Percentiles rank a stretch among this genome's conserved stretches.
Conservation (phyloP, 2,329 filamentous ascomycete species). For the Zymoseptoria passerinii region DNA sequence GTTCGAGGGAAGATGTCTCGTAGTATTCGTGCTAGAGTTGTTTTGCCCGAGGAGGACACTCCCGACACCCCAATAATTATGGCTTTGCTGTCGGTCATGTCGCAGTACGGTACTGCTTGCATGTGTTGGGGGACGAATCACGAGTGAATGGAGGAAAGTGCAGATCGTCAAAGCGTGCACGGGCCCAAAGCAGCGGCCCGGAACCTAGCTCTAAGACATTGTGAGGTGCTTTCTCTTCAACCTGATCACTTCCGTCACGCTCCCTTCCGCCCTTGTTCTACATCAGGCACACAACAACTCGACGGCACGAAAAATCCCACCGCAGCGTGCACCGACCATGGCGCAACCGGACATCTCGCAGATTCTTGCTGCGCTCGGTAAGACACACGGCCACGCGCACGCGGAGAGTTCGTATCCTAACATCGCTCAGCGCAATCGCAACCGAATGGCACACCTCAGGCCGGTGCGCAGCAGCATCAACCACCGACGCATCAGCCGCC, state of each 20-base stretch:
- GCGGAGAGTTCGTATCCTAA: slow-evolving; percentile 5
- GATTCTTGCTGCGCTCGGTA: slow-evolving; percentile 46
- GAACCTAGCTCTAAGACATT: background rate
- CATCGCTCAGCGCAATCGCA: slow-evolving; percentile 39
- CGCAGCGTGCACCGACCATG: slow-evolving; percentile 28
- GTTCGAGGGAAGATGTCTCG: slow-evolving; percentile 65
- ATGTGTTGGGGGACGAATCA: background rate
- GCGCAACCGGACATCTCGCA: slow-evolving; percentile 43
- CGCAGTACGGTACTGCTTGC: background rate
- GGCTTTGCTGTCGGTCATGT: slow-evolving; percentile 22
- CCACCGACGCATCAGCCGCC: slow-evolving; percentile 29
- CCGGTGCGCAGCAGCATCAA: slow-evolving; percentile 41
- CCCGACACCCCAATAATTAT: slow-evolving; percentile 77
- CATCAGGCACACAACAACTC: slow-evolving; percentile 1
- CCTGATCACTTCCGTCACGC: background rate
- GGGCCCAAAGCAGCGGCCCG: background rate
- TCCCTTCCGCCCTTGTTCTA: background rate
- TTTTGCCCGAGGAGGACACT: slow-evolving; percentile 89
- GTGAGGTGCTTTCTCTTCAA: slow-evolving; percentile 2
- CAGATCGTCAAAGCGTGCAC: background rate
- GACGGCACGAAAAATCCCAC: background rate
- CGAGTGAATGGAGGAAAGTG: background rate
- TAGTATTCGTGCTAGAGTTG: slow-evolving; percentile 77
- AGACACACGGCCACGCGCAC: slow-evolving; percentile 8
- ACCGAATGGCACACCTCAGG: slow-evolving; percentile 21